These are phyloP conservation scores for Cystobasidium sp. DNA, from an alignment of 1,284 basidiomycete genomes.

Conservation along the genomic window DNA sequence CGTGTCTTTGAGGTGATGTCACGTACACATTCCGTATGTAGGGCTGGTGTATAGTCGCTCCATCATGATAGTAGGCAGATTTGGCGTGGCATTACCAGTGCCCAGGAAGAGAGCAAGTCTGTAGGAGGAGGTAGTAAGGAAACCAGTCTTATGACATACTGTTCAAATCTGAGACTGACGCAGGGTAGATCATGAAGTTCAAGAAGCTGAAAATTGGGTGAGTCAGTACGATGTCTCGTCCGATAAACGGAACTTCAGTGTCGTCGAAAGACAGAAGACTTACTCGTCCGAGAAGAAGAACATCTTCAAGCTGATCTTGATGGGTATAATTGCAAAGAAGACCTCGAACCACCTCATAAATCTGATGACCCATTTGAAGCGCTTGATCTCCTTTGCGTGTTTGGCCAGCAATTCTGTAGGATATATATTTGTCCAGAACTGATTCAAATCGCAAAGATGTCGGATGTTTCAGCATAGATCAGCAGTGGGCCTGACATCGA, in stretches of 20 bases:
- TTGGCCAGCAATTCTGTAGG: constrained; percentile 64
- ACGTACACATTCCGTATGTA: constrained; percentile 59
- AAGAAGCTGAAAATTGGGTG: constrained; percentile 50
- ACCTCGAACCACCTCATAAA: constrained; percentile 64
- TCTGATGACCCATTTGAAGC: constrained; percentile 65
- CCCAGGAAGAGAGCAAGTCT: constrained; percentile 57
- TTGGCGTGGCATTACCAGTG: constrained; percentile 59
- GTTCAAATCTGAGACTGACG: constrained; percentile 45
- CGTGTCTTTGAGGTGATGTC: neutral
- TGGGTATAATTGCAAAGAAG: constrained; percentile 66
- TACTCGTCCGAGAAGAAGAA: constrained; percentile 65
- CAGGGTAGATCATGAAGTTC: constrained; percentile 59
- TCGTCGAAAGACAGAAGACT: too few relatives aligned
- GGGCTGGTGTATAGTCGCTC: constrained; percentile 59
- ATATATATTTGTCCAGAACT: constrained; percentile 72
- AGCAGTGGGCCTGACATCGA: too few relatives aligned
- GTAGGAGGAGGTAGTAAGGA: neutral
- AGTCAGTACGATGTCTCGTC: neutral
- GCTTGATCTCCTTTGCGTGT: constrained; percentile 64
- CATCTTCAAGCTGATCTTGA: constrained; percentile 65
- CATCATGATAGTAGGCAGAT: constrained; percentile 59
- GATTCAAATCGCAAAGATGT: too few relatives aligned
- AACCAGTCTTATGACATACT: neutral
- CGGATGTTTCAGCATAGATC: too few relatives aligned
- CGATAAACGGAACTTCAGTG: neutral